These are phyloP conservation scores for Closterium sp. DNA, from an alignment of 139 green algal genomes.

Conservation along the genomic window DNA sequence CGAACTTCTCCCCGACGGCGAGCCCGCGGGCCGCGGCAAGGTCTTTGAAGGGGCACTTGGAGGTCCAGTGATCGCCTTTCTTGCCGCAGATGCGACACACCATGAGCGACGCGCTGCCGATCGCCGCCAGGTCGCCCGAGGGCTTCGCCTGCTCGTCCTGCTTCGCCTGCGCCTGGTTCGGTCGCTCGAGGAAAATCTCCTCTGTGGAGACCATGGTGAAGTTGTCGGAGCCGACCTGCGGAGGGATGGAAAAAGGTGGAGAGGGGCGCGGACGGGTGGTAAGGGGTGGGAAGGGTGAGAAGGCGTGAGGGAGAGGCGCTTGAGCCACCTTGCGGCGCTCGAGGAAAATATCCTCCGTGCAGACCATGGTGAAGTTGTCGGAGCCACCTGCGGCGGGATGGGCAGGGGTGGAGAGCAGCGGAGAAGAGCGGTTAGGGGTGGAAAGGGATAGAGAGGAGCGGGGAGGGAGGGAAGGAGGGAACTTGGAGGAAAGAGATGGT, in stretches of 20 bases:
- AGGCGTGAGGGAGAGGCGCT: not conserved
- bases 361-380: slow-evolving; percentile 66
- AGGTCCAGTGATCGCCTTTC: slow-evolving; percentile 74
- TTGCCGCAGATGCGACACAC: slow-evolving; percentile 63
- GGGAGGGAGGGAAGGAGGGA: no score
- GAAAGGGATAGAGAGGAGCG: not conserved
- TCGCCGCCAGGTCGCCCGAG: slow-evolving; percentile 63
- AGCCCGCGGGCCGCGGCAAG: slow-evolving; percentile 40
- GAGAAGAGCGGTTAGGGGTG: not conserved
- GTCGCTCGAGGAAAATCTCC: slow-evolving; percentile 91
- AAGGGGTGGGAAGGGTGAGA: not conserved
- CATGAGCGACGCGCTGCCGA: slow-evolving; percentile 53
- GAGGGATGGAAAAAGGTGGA: not conserved
- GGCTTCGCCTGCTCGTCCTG: slow-evolving; percentile 75
- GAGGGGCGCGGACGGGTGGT: not conserved
- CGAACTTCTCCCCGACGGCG: slow-evolving; percentile 66
- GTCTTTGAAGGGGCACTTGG: slow-evolving; percentile 65
- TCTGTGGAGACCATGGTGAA: slow-evolving; percentile 73
- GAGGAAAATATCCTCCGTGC: slow-evolving; percentile 89
- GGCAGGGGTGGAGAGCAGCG: not conserved
- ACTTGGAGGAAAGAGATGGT: no score
- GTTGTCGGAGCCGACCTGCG: slow-evolving; percentile 49
- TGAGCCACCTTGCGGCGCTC: slow-evolving; percentile 62
- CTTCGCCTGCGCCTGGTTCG: slow-evolving; percentile 27
- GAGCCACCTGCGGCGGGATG: not conserved